Evolutionary conservation across 495 filamentous ascomycete species (phyloP), one percentile per base, ranked within the genome.

Genomic region (Penicillium bovifimosum): DNA sequence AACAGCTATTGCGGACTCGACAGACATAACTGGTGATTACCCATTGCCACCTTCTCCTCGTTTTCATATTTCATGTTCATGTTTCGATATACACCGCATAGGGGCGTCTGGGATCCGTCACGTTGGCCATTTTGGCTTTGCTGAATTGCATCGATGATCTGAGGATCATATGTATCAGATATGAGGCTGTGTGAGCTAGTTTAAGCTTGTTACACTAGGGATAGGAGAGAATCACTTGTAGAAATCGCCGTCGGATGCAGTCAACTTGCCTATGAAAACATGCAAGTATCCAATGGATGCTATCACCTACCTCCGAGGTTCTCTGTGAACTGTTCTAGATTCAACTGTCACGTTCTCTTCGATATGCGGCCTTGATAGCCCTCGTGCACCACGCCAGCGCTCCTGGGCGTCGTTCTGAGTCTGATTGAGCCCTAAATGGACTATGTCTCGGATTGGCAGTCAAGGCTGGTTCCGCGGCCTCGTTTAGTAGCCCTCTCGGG

Each of bases 71-170:
- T 65, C 54, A 34, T 63, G 50, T 57, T 59, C 43, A 57, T 65
- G 50, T 59, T 59, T 64, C 58, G 46, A 72, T 72, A 72, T 67
- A 70, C 64, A 67, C 47, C 47, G 64, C 68, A 70, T 73, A 58
- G 60, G 58, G 72, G 72, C 72, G 70, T 73, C 66, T 56, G 72
- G 72, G 62, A 65, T 60, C 59, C 60, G 65, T 64, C 61, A 44
- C 61, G 60, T 64, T 65, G 64, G 66, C 54, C 58, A 52, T 51
- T 39, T 58, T 54, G 59, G 59, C 50, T 64, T 59, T 59, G 55
- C 50, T 65, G 50, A 59, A 55, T 63, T 63, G 55, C 60, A 66
- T 64, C 55, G 40, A 54, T 55, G 50, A 54, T 58, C 60, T 48
- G 61, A 51, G 57, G 68, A 68, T 67, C 51, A 56, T 53, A 47